These are phyloP conservation scores for Torulaspora franciscae DNA, from an alignment of 805 yeast species.

Conservation along the genomic window DNA sequence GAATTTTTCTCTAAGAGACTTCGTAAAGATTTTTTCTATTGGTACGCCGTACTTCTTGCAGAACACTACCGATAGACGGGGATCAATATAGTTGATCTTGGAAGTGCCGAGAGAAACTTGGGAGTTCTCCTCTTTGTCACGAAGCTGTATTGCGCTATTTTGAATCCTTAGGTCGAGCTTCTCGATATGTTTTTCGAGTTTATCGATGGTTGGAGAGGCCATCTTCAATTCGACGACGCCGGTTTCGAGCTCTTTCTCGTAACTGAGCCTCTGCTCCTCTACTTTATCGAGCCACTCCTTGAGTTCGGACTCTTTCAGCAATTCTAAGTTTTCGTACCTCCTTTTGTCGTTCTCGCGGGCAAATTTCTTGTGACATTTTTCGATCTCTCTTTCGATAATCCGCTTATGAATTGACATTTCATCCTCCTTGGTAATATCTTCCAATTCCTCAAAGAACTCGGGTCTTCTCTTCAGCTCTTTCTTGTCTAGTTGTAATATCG, in stretches of 20 bases:
- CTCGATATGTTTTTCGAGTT: slow-evolving; percentile 64
- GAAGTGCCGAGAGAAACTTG: slow-evolving; percentile 91
- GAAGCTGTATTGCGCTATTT: slow-evolving; percentile 66
- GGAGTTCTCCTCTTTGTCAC: slow-evolving; percentile 91
- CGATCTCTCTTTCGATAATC: slow-evolving; percentile 62
- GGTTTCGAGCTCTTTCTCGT: slow-evolving; percentile 51
- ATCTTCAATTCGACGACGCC: slow-evolving; percentile 55
- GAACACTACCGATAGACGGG: slow-evolving; percentile 83
- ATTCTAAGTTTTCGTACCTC: slow-evolving; percentile 50
- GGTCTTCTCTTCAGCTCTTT: slow-evolving; percentile 45
- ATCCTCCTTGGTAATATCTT: slow-evolving; percentile 61
- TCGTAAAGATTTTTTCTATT: slow-evolving; percentile 84
- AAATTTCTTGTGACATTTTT: slow-evolving; percentile 59
- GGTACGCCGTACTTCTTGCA: slow-evolving; percentile 84
- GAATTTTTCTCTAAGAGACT: slow-evolving; percentile 87
- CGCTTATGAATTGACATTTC: slow-evolving; percentile 52
- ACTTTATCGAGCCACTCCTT: slow-evolving; percentile 54
- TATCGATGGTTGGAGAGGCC: slow-evolving; percentile 53
- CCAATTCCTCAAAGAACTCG: slow-evolving; percentile 61
- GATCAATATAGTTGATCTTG: slow-evolving; percentile 92
- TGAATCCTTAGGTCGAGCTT: slow-evolving; percentile 66
- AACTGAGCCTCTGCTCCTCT: slow-evolving; percentile 48
- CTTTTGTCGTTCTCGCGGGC: slow-evolving; percentile 73
- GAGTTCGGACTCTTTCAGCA: slow-evolving; percentile 50
- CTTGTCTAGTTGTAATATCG: slow-evolving; percentile 63